Evolutionary conservation across 495 filamentous ascomycete species (phyloP), one percentile per base, ranked within the genome.

Genomic region (Pseudoneurospora amorphoporcata): DNA sequence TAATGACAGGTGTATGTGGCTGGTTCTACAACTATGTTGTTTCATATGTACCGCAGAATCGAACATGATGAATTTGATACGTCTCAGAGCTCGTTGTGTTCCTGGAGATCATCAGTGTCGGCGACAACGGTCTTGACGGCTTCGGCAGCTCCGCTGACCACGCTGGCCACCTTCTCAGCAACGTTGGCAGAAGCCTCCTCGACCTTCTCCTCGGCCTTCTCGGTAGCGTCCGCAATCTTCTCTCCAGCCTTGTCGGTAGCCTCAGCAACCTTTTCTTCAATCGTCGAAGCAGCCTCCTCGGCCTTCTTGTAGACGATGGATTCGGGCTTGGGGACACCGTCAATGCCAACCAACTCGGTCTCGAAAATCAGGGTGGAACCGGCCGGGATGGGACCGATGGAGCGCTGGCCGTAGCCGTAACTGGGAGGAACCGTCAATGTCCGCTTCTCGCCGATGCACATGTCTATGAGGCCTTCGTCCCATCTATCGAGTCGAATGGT

Each of bases 401-500:
- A 86, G 61, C 89, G 85, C 74, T 92, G 84, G 23, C 95, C 95
- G 79, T 98, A 99, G 43, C 89, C 95, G 74, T 90, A 86, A 78
- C 90, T 88, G 39, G 94, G 92, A n/a, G 92, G 94, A 70, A 99
- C 95, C 29, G 92, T 97, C 81, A 99, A 83, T 39, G 88, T 95
- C 78, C 84, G 88, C 88, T 94, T 95, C 86, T 99, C 95, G 42
- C 95, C 96, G 76, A 97, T 90, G 81, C 95, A 98, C 95, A 99
- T 98, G 76, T 94, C 93, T 71, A 96, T 77, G 40, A 97, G 86
- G 45, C 95, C 94, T 78, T 95, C 81, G 79, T 98, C 95, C 95
- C 95, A 98, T 79, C 86, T 88, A 61, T 41, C 45, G 41, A 45
- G 14, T 23, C 72, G 76, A 72, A 80, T 68, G 32, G 70, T 77